Percentiles rank a stretch among this genome's conserved stretches.
phyloP scores from a whole-genome alignment of 2,329 filamentous ascomycete genomes.

The Capronia americana region DNA sequence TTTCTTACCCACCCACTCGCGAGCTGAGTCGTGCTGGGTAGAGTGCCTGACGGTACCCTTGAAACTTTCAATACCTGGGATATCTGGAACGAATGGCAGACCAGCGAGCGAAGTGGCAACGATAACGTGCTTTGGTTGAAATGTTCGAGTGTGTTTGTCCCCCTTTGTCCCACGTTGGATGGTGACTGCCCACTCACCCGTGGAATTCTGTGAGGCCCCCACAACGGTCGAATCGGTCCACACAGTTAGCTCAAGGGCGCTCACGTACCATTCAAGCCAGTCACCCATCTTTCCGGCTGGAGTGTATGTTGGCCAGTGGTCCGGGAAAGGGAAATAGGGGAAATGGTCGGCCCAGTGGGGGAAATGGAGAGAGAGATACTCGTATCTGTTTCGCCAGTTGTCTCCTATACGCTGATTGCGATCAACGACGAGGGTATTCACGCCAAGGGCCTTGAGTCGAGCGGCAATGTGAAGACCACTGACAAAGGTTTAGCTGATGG shows the following conservation, averaged over 20 bases:
- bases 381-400: slow-evolving; percentile 61
- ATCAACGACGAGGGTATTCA: slow-evolving; percentile 64
- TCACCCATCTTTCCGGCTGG: slow-evolving; percentile 73
- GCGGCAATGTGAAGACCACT: slow-evolving; percentile 63
- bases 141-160: slow-evolving; percentile 56
- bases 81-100: slow-evolving; percentile 61
- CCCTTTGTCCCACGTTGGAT: slow-evolving; percentile 36
- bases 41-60: slow-evolving; percentile 67
- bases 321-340: slow-evolving; percentile 68
- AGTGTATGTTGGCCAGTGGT: slow-evolving; percentile 71
- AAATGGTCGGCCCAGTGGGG: slow-evolving; percentile 61
- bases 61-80: slow-evolving; percentile 60
- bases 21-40: slow-evolving; percentile 63
- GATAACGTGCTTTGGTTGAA: slow-evolving; percentile 68
- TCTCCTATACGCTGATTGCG: slow-evolving; percentile 64
- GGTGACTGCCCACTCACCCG: slow-evolving; percentile 49
- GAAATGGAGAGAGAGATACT: slow-evolving; percentile 70
- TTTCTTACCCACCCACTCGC: slow-evolving; percentile 59
- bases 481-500: slow-evolving; percentile 12
- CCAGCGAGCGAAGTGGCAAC: slow-evolving; percentile 72
- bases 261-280: slow-evolving; percentile 70
- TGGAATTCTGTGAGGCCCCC: slow-evolving; percentile 48
- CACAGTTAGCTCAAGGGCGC: slow-evolving; percentile 68
- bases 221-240: slow-evolving; percentile 63
- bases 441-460: slow-evolving; percentile 63